Evolutionary conservation across 768 basidiomycete species (phyloP).

Genomic region (Chalciporus pseudorubinellus): DNA sequence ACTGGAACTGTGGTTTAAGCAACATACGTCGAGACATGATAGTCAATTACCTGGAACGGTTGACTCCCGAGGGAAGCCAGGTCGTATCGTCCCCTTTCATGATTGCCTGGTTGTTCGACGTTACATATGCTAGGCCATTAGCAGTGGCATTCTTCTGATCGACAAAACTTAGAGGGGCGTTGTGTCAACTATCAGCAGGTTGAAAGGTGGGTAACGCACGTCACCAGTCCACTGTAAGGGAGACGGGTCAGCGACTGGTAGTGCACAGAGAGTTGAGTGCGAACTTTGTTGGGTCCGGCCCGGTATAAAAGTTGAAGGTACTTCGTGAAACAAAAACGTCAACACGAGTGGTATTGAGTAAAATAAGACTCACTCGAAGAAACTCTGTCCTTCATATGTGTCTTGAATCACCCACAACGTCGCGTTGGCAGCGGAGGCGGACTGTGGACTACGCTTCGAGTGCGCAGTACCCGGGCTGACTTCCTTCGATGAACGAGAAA

Average conservation of each 20-base stretch:
- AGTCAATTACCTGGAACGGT: slow-evolving; percentile 54
- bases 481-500: not conserved
- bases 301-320: slow-evolving; percentile 57
- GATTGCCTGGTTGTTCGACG: slow-evolving; percentile 56
- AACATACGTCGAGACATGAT: not conserved
- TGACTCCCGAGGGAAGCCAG: slow-evolving; percentile 48
- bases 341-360: slow-evolving; percentile 1
- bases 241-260: slow-evolving; percentile 11
- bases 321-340: slow-evolving; percentile 33
- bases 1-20: slow-evolving; percentile 34
- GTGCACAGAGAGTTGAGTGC: slow-evolving; percentile 9
- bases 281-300: slow-evolving; percentile 63
- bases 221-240: slow-evolving; percentile 60
- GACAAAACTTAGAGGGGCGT: slow-evolving; percentile 52
- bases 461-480: not conserved
- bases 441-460: slow-evolving; percentile 13
- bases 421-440: slow-evolving; percentile 21
- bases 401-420: slow-evolving; percentile 70
- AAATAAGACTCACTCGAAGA: slow-evolving; percentile 59
- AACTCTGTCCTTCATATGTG: slow-evolving; percentile 60
- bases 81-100: slow-evolving; percentile 78
- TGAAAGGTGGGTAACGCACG: slow-evolving; percentile 43
- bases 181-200: slow-evolving; percentile 2
- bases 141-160: slow-evolving; percentile 52
- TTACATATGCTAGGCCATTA: slow-evolving; percentile 54